A percentile compares a stretch with the other conserved stretches of the same genome.
Evolutionary conservation across 257 asterid genomes (phyloP).

Genomic region (Fraxinus americana): DNA sequence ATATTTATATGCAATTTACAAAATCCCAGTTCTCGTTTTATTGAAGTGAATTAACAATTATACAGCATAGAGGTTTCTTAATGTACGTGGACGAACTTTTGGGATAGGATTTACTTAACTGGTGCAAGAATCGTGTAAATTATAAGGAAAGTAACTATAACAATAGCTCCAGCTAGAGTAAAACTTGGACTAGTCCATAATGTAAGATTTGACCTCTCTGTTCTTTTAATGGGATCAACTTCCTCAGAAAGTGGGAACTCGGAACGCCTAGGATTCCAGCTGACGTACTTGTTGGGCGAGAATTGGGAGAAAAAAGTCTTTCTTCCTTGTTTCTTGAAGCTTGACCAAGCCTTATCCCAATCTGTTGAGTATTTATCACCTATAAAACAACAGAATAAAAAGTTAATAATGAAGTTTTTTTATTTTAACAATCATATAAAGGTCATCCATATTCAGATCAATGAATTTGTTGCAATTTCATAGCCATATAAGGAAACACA

Average conservation of each 20-base stretch:
- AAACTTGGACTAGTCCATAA: slow-evolving; percentile 86
- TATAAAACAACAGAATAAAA: slow-evolving; percentile 7
- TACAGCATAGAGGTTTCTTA: slow-evolving; percentile 24
- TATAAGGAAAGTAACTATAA: slow-evolving; percentile 71
- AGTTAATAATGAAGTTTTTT: not conserved
- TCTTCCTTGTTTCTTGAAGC: slow-evolving; percentile 78
- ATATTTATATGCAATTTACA: slow-evolving; percentile 19
- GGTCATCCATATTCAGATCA: not conserved
- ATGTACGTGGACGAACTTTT: not conserved
- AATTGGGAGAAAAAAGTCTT: slow-evolving; percentile 68
- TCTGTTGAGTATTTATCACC: slow-evolving; percentile 78
- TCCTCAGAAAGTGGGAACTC: slow-evolving; percentile 90
- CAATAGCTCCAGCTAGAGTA: slow-evolving; percentile 65
- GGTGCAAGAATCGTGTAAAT: slow-evolving; percentile 72
- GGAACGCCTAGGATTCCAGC: slow-evolving; percentile 84
- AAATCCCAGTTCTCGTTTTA: slow-evolving; percentile 7
- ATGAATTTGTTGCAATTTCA: not conserved
- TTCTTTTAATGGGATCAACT: slow-evolving; percentile 86
- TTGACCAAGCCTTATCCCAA: slow-evolving; percentile 97
- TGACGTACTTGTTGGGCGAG: slow-evolving; percentile 80
- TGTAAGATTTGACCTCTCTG: slow-evolving; percentile 86
- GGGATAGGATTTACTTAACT: slow-evolving; percentile 40
- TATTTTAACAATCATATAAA: not conserved
- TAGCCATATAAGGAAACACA: not conserved
- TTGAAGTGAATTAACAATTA: slow-evolving; percentile 10